A percentile compares a stretch with the other conserved stretches of the same genome.
phyloP scores from a whole-genome alignment of 805 yeast genomes.

The Barnettozyma pratensis region DNA sequence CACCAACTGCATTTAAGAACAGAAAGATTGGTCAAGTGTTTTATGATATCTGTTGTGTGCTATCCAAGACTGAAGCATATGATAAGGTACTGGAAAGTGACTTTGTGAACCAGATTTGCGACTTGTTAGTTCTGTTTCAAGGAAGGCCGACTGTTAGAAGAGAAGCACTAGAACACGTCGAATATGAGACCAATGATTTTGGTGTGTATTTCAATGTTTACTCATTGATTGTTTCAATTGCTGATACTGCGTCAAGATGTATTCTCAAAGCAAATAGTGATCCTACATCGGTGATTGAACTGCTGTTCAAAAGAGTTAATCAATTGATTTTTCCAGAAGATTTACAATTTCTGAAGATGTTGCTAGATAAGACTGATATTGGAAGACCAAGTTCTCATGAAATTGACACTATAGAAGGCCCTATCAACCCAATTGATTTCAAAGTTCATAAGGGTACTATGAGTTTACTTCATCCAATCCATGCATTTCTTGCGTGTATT shows the following conservation, averaged over 20 bases:
- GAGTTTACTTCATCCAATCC: slow-evolving; percentile 77
- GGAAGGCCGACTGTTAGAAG: slow-evolving; percentile 72
- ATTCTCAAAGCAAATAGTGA: slow-evolving; percentile 19
- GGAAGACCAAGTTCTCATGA: slow-evolving; percentile 4
- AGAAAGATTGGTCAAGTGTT: slow-evolving; percentile 75
- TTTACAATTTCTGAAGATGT: background rate
- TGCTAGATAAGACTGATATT: slow-evolving; percentile 10
- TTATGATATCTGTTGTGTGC: slow-evolving; percentile 71
- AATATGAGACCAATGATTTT: slow-evolving; percentile 80
- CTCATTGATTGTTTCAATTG: slow-evolving; percentile 61
- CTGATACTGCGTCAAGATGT: slow-evolving; percentile 47
- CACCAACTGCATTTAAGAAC: slow-evolving; percentile 43
- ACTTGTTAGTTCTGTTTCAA: slow-evolving; percentile 64
- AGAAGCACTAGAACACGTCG: slow-evolving; percentile 78
- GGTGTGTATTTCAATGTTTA: slow-evolving; percentile 31
- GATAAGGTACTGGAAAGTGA: slow-evolving; percentile 37
- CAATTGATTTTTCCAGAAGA: slow-evolving; percentile 1
- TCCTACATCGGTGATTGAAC: slow-evolving; percentile 2
- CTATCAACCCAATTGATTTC: slow-evolving; percentile 29
- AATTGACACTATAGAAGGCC: slow-evolving; percentile 22
- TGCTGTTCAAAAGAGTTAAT: slow-evolving; percentile 10
- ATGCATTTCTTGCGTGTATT: slow-evolving; percentile 66
- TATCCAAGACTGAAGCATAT: slow-evolving; percentile 61
- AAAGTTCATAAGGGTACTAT: slow-evolving; percentile 44
- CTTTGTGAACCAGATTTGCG: slow-evolving; percentile 56